Evolutionary conservation across 1,284 basidiomycete genomes (phyloP), one percentile per base, ranked within the genome.

Genomic region (Sanghuangporus weigelae): DNA sequence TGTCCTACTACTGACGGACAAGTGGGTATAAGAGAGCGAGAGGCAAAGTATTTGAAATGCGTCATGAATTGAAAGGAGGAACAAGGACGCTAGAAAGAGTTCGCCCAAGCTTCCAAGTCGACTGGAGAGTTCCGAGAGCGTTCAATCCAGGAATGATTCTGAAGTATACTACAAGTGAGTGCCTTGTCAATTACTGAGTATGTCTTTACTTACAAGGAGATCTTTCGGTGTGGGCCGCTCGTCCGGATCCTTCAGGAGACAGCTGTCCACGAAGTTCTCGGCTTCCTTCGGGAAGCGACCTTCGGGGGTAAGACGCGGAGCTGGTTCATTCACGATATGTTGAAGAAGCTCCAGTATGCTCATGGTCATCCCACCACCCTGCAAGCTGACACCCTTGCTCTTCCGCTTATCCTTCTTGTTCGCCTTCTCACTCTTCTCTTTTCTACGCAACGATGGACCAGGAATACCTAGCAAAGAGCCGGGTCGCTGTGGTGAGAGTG

Each of bases 281-380:
- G 92, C 91, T 69, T 86, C 81, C 59, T 74, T 75, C 6, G 85
- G 86, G 77, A 90, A 94, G 68, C 87, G 81, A 36, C 86, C 85
- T 58, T 86, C 83, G 0, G 85, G 82, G 14, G 85, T 84, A 62
- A 98, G 76, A 69, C 84, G 79, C 36, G 95, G 95, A 36, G 95
- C 93, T 19, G 95, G 93, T 75, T 98, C 95, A 71, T 96, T 95
- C 64, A 99, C 97, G 71, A 99, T 98, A 72, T 98, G 95, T 72
- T 99, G 96, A 71, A 99, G 81, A 42, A 99, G 77, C 76, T 99
- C 96, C 54, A 99, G 82, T 72, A 99, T 99, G 68, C 90, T 93
- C 93, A 99, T 96, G 69, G 94, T 95, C 85, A 92, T 92, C 12
- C 89, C 90, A 3, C 92, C 92, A 44, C 94, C 95, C 71, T 94